Evolutionary conservation across 2,329 filamentous ascomycete species (phyloP).

Genomic region (Clonostachys byssicola): DNA sequence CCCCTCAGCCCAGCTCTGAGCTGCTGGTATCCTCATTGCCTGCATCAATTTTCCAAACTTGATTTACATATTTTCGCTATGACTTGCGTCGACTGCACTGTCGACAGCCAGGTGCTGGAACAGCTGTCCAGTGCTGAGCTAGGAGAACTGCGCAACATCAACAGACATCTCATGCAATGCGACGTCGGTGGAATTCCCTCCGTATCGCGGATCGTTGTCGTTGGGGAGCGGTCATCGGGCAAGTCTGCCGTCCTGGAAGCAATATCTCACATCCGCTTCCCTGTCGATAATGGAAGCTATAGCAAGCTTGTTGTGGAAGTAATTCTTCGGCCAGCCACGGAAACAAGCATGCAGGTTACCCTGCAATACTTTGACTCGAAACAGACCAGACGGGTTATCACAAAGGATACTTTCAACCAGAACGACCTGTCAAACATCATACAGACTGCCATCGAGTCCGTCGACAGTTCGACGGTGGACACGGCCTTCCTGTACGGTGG

Average conservation of each 20-base stretch:
- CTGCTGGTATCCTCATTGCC: no score
- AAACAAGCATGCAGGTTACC: slow-evolving; percentile 31
- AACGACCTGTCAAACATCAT: slow-evolving; percentile 40
- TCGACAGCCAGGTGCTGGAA: slow-evolving; percentile 16
- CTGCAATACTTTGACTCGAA: slow-evolving; percentile 27
- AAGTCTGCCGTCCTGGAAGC: slow-evolving; percentile 65
- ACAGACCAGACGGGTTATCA: slow-evolving; percentile 22
- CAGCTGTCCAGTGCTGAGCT: slow-evolving; percentile 36
- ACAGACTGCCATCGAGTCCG: slow-evolving; percentile 40
- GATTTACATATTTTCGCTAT: no score
- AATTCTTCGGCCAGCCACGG: slow-evolving; percentile 36
- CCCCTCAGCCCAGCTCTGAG: no score
- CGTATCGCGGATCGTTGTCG: slow-evolving; percentile 52
- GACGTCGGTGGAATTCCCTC: slow-evolving; percentile 41
- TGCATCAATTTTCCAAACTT: no score
- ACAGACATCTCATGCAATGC: slow-evolving; percentile 44
- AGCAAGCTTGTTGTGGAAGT: slow-evolving; percentile 60
- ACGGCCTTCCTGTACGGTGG: slow-evolving; percentile 37
- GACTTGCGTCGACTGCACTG: no score
- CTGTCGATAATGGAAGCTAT: slow-evolving; percentile 48
- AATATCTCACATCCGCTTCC: slow-evolving; percentile 57
- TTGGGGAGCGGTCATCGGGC: slow-evolving; percentile 55
- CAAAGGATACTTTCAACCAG: slow-evolving; percentile 13
- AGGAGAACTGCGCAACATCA: slow-evolving; percentile 44
- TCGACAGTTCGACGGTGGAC: slow-evolving; percentile 32